Evolutionary conservation across 1,139 yeast species (phyloP).

Genomic region (Candida smagusa): DNA sequence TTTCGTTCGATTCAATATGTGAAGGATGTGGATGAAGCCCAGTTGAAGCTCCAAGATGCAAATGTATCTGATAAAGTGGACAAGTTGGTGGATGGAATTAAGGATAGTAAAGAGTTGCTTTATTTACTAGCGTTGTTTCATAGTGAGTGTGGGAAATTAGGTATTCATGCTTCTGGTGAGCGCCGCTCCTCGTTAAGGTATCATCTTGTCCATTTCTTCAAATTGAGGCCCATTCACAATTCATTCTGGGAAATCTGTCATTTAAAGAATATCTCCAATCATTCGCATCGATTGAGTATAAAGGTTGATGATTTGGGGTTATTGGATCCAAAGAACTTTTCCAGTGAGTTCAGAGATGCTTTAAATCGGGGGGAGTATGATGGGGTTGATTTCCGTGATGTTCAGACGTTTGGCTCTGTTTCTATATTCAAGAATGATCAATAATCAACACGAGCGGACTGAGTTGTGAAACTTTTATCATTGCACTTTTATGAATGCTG

Average conservation of each 20-base stretch:
- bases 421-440: no score
- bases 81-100: conserved; percentile 24
- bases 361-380: conserved; percentile 26
- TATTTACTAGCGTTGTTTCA: conserved; percentile 31
- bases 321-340: conserved; percentile 40
- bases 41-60: conserved; percentile 17
- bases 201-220: conserved; percentile 9
- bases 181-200: conserved; percentile 7
- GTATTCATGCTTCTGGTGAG: conserved; percentile 19
- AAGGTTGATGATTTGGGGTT: conserved; percentile 31
- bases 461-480: not conserved
- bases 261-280: conserved; percentile 29
- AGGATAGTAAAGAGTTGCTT: conserved; percentile 29
- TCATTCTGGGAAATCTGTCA: conserved; percentile 43
- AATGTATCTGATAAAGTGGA: conserved; percentile 20
- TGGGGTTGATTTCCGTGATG: conserved; percentile 22
- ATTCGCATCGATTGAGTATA: conserved; percentile 26
- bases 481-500: no score
- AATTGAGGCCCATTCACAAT: conserved; percentile 28
- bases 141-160: conserved; percentile 29
- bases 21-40: conserved; percentile 27
- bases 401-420: conserved; percentile 12
- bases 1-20: conserved; percentile 22
- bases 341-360: conserved; percentile 20
- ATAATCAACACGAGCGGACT: not conserved